These are phyloP conservation scores for Cochlearia excelsa DNA, from an alignment of 345 rosid species.

Conservation along the genomic window DNA sequence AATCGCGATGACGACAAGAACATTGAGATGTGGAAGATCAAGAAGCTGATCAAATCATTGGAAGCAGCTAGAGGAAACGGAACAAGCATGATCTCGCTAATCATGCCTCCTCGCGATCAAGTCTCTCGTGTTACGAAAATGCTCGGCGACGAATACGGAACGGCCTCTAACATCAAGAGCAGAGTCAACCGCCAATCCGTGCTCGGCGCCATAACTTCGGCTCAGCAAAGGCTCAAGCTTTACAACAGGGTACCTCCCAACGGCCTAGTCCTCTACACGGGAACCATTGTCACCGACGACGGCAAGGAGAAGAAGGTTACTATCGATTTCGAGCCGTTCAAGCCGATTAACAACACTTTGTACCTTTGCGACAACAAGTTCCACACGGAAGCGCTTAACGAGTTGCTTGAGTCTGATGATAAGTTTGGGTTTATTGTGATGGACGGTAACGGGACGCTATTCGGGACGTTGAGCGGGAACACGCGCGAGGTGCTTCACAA, in stretches of 20 bases:
- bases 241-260: slow-evolving; percentile 10
- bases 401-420: slow-evolving; percentile 4
- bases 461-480: slow-evolving; percentile 3
- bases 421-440: slow-evolving; percentile 3
- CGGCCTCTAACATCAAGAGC: slow-evolving; percentile 7
- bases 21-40: slow-evolving; percentile 8
- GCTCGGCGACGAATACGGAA: slow-evolving; percentile 1
- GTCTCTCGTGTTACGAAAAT: slow-evolving; percentile 6
- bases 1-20: slow-evolving; percentile 3
- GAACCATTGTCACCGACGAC: not conserved
- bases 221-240: not conserved
- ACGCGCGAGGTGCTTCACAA: slow-evolving; percentile 59
- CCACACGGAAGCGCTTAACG: slow-evolving; percentile 1
- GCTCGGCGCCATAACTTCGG: not conserved
- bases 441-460: slow-evolving; percentile 4
- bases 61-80: slow-evolving; percentile 8
- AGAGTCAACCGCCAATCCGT: slow-evolving; percentile 8
- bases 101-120: slow-evolving; percentile 6
- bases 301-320: slow-evolving; percentile 12
- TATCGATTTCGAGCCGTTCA: slow-evolving; percentile 2
- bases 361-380: slow-evolving; percentile 12
- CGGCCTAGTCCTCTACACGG: slow-evolving; percentile 4
- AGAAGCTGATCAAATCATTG: slow-evolving; percentile 1
- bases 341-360: not conserved
- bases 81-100: slow-evolving; percentile 6